phyloP scores from a whole-genome alignment of 257 asterid genomes.

The Jacaranda mimosifolia region DNA sequence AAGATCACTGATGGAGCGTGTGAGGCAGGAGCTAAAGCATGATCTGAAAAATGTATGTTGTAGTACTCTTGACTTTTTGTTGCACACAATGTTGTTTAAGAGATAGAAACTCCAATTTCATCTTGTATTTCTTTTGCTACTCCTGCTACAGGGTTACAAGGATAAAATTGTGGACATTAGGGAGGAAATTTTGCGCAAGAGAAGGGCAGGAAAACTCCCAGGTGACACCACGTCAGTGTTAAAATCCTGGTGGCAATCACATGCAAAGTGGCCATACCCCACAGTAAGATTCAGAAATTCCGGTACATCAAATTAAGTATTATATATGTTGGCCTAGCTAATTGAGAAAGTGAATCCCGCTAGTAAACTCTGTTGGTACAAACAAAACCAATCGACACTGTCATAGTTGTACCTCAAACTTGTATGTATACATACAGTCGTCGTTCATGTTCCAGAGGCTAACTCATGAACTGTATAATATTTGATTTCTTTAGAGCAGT shows the following conservation, averaged over 20 bases:
- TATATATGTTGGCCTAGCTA: not conserved
- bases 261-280: slow-evolving; percentile 73
- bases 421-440: too few species aligned
- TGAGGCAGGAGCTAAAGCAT: slow-evolving; percentile 67
- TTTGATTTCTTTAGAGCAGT: too few species aligned
- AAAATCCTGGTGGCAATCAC: slow-evolving; percentile 71
- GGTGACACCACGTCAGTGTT: slow-evolving; percentile 67
- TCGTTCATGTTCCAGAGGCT: too few species aligned
- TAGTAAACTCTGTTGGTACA: too few species aligned
- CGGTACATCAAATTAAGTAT: too few species aligned
- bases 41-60: slow-evolving; percentile 56
- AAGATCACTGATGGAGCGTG: slow-evolving; percentile 70
- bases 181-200: slow-evolving; percentile 70
- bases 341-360: not conserved
- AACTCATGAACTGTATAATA: too few species aligned
- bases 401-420: too few species aligned
- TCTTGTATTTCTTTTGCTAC: not conserved
- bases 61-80: not conserved
- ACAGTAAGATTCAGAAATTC: slow-evolving; percentile 44
- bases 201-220: slow-evolving; percentile 73
- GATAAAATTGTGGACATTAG: slow-evolving; percentile 68
- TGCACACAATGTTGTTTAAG: not conserved
- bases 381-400: too few species aligned
- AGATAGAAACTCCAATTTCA: not conserved
- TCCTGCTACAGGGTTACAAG: slow-evolving; percentile 57